A percentile compares a stretch with the other conserved stretches of the same genome.
These are phyloP conservation scores for Coelastrella sp. DNA, from an alignment of 139 green algal species.

Conservation along the genomic window DNA sequence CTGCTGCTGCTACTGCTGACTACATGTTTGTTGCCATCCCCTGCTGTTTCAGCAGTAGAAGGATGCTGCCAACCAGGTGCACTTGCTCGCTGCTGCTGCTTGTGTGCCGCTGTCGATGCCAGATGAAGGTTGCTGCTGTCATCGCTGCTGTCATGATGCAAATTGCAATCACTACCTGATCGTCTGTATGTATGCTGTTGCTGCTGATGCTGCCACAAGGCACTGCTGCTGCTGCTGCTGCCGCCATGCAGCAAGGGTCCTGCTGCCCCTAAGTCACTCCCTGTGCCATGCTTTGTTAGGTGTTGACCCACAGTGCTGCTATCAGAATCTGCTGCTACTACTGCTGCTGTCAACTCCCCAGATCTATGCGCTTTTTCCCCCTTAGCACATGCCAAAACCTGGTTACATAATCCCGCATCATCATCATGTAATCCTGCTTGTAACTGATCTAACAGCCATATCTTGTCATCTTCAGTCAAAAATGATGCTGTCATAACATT, in stretches of 20 bases:
- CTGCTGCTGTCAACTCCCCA: not conserved
- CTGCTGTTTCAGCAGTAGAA: not conserved
- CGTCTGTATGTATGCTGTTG: not conserved
- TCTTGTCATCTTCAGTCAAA: slow-evolving; percentile 22
- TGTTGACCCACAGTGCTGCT: no score
- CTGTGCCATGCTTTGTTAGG: no score
- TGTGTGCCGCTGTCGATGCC: no score
- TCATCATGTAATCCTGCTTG: not conserved
- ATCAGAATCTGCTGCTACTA: no score
- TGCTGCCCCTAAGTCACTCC: not conserved
- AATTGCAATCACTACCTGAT: not conserved
- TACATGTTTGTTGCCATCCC: not conserved
- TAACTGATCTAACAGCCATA: slow-evolving; percentile 31
- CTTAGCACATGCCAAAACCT: not conserved
- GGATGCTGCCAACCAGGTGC: not conserved
- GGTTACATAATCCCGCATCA: not conserved
- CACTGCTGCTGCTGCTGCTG: not conserved
- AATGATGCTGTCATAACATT: slow-evolving; percentile 22
- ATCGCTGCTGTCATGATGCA: not conserved
- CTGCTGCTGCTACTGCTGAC: not conserved
- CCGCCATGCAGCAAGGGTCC: not conserved
- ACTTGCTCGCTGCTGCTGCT: not conserved
- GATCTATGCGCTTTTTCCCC: not conserved
- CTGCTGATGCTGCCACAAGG: not conserved
- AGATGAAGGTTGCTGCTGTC: not conserved